Conservation (phyloP, 768 basidiomycete genomes). For the Tricholomella constricta region DNA sequence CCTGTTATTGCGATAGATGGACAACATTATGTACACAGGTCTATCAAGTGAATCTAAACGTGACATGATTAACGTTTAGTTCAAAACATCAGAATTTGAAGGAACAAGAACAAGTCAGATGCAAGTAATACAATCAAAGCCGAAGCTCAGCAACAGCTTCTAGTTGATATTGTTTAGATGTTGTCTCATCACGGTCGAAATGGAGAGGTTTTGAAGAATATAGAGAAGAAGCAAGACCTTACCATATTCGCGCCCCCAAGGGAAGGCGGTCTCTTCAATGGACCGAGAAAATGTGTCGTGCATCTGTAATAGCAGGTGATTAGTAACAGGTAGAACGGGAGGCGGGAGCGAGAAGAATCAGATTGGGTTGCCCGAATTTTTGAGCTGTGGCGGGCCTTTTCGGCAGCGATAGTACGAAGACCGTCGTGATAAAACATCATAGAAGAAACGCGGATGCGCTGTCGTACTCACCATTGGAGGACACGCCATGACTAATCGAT, state of each 20-base stretch:
- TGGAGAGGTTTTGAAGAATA: neutral
- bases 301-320: slow-evolving; percentile 9
- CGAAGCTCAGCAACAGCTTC: slow-evolving; percentile 86
- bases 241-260: neutral
- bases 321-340: neutral
- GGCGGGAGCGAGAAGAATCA: slow-evolving; percentile 42
- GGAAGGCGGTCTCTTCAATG: no score
- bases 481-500: no score
- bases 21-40: neutral
- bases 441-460: slow-evolving; percentile 9
- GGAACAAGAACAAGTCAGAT: slow-evolving; percentile 31
- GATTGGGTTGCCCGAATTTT: slow-evolving; percentile 76
- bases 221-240: neutral
- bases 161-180: slow-evolving; percentile 68
- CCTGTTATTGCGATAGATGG: neutral
- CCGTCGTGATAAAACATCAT: slow-evolving; percentile 91
- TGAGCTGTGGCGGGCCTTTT: slow-evolving; percentile 96
- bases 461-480: slow-evolving; percentile 34
- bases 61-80: slow-evolving; percentile 11
- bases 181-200: slow-evolving; percentile 41
- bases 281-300: no score
- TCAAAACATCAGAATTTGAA: neutral
- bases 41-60: slow-evolving; percentile 10
- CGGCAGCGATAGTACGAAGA: slow-evolving; percentile 85
- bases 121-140: slow-evolving; percentile 54